Conservation (phyloP, 345 rosid genomes). For the Brassica napus region Da-Ae NC_063449.1:45099501-45100000, state of each 20-base stretch:
- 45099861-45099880: slow-evolving; percentile 38
- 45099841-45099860: background rate
- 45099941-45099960: background rate
- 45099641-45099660: slow-evolving; percentile 76
- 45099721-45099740: slow-evolving; percentile 5
- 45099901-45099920: slow-evolving; percentile 29
- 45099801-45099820: slow-evolving; percentile 40
- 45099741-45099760: slow-evolving; percentile 17
- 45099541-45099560: slow-evolving; percentile 95
- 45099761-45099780: slow-evolving; percentile 17
- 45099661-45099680: slow-evolving; percentile 73
- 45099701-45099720: slow-evolving; percentile 32
- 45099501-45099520: slow-evolving; percentile 99
- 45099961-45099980: background rate
- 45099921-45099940: slow-evolving; percentile 1
- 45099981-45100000: too few relatives aligned
- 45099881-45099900: slow-evolving; percentile 24
- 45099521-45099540: slow-evolving; percentile 86
- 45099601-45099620: slow-evolving; percentile 84
- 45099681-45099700: slow-evolving; percentile 70
- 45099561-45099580: slow-evolving; percentile 95
- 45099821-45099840: slow-evolving; percentile 33
- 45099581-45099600: slow-evolving; percentile 87
- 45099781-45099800: slow-evolving; percentile 34
- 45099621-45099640: slow-evolving; percentile 96